Base-by-base conservation (phyloP, 1,284 basidiomycete genomes). In the Ustilago esculenta region DNA sequence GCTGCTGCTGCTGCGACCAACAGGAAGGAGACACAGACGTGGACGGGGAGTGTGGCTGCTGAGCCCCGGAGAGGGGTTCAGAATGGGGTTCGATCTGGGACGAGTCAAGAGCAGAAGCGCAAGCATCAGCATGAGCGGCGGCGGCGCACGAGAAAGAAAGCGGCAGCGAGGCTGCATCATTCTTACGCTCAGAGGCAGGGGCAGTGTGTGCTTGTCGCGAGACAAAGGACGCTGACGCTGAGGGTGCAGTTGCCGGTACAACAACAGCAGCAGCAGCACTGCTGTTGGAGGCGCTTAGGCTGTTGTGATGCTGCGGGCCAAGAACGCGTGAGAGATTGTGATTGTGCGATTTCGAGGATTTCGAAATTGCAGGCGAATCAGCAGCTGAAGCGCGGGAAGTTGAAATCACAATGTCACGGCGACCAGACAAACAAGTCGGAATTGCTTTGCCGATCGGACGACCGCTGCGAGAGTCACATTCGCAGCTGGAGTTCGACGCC, bases 371-470 rank as follows among this genome's bases (percentile, higher is more conserved):
- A 40, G 40, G 34, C 27, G 27, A 29, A 12, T 12, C 27, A 10
- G 29, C 46, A 35, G 56, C 30, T 25, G 44, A 30, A 15, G 5
- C 46, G 48, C 48, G 35, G 18, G 39, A 43, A 25, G 11, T 23
- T n/a, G 36, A 17, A 5, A 24, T 18, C 27, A 29, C 39, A 41
- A 12, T 10, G 15, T 20, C 32, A 33, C 51, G 58, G 58, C 51
- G 40, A 41, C 39, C 44, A 25, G 43, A 24, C 42, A 41, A 24
- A 25, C 20, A 32, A 18, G 40, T 32, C 41, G 41, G 47, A 32
- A 44, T 57, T 45, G 49, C 50, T 32, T 30, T 48, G 60, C 60
- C 54, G 60, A 64, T 64, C 60, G 61, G 44, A 52, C 53, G 44
- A 57, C 21, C 25, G 30, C 12, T 24, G 37, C 44, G n/a, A n/a